Conservation (phyloP, 768 basidiomycete species). For the Mycena maculata region DNA sequence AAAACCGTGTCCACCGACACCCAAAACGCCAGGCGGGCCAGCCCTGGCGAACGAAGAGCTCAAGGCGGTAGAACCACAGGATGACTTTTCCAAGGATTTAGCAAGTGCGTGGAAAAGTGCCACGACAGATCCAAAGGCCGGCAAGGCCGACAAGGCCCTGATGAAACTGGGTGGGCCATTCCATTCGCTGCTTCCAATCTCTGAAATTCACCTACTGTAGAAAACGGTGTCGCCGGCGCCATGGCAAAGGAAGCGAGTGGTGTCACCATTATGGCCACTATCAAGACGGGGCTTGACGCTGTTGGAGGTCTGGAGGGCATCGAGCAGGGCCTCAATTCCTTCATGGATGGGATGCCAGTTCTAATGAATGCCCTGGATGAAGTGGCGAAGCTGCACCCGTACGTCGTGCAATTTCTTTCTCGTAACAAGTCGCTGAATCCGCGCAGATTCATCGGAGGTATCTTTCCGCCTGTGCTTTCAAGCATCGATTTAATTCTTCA, state of each 20-base stretch:
- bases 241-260: slow-evolving; percentile 6
- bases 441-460: slow-evolving; percentile 33
- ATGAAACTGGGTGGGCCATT: slow-evolving; percentile 6
- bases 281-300: slow-evolving; percentile 2
- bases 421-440: no score
- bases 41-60: neutral
- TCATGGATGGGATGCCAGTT: slow-evolving; percentile 31
- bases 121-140: neutral
- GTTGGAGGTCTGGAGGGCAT: slow-evolving; percentile 19
- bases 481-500: neutral
- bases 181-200: neutral
- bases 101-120: slow-evolving; percentile 1
- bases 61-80: slow-evolving; percentile 10
- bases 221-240: slow-evolving; percentile 8
- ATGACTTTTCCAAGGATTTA: slow-evolving; percentile 11
- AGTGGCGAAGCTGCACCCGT: slow-evolving; percentile 33
- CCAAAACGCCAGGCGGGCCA: neutral
- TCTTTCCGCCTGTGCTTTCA: neutral
- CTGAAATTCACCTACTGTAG: neutral
- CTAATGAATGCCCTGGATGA: slow-evolving; percentile 41
- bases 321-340: slow-evolving; percentile 15
- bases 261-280: neutral
- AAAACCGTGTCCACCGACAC: neutral
- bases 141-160: slow-evolving; percentile 13
- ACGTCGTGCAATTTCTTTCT: neutral